Base-by-base conservation (phyloP, 2,329 filamentous ascomycete genomes). In the Botrytis cinerea region DNA sequence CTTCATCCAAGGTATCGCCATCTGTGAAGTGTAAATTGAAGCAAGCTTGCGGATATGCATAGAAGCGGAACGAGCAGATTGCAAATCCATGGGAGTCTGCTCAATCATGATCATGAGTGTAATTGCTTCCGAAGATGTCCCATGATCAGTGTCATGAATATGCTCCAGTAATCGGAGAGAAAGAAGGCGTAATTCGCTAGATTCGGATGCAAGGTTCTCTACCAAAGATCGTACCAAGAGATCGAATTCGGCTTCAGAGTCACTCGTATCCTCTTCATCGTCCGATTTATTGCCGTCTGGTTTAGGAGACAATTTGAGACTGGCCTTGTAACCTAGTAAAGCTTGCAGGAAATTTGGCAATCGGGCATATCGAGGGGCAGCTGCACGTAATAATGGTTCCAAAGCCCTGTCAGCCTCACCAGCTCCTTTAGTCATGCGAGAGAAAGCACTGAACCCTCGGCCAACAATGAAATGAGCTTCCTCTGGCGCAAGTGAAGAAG, bases 11-110 rank as follows among this genome's bases (percentile, higher is more conserved):
- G 88, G 88, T 54, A 88, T 86, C 2, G 87, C 83, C 9, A 87
- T 83, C 80, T 96, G 97, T 45, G 83, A 83, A 71, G 86, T 83
- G 22, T 83, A 82, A 32, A 86, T 81, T 25, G 86, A 83, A 2
- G 87, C 91, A 14, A 82, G 86, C 79, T 93, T 94, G 64, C 95
- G 92, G 71, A 98, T 87, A 75, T 95, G 90, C 88, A 98, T 97
- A 2, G 93, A 91, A 48, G 97, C 89, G 28, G 89, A 89, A 73
- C 96, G 89, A 69, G 90, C 88, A 68, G 92, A 93, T 73, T 95
- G 89, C 6, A 97, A 85, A 64, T 88, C 89, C n/a, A 97, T 83
- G 0, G 93, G 90, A 9, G 91, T 93, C 75, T 94, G 88, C 81
- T 98, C 95, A 25, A 95, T 90, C 75, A 93, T 88, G 25, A 95